Percentiles rank a stretch among this genome's conserved stretches.
These are phyloP conservation scores for Lolium rigidum DNA, from an alignment of 176 grass and related monocot genomes.

Conservation along the genomic window DNA sequence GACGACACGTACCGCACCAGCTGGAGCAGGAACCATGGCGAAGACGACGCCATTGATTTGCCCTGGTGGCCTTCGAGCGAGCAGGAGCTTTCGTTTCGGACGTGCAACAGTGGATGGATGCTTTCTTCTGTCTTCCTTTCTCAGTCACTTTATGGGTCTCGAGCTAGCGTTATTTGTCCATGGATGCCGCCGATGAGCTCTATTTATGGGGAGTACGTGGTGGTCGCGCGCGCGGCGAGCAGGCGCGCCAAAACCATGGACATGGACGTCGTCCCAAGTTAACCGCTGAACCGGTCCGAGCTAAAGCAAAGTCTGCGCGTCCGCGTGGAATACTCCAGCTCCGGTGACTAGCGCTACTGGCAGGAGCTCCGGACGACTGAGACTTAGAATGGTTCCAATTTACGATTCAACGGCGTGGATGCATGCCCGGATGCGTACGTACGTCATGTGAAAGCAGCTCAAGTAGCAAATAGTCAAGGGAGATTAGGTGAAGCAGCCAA, in stretches of 20 bases:
- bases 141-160: too few relatives aligned
- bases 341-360: too few relatives aligned
- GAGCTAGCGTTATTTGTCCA: neutral
- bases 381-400: neutral
- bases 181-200: neutral
- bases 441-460: neutral
- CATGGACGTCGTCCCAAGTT: neutral
- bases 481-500: too few relatives aligned
- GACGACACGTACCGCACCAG: too few relatives aligned
- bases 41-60: neutral
- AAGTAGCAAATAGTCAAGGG: too few relatives aligned
- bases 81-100: neutral
- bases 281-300: constrained; percentile 1
- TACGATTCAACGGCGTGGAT: neutral
- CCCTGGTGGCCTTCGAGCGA: neutral
- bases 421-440: neutral
- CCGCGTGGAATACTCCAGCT: neutral
- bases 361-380: neutral
- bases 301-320: neutral
- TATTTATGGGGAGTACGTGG: neutral
- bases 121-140: neutral
- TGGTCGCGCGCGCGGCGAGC: neutral
- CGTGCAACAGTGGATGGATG: neutral
- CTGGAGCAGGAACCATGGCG: neutral
- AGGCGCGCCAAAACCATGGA: neutral